These are phyloP conservation scores for Candida taoyuanica DNA, from an alignment of 805 yeast genomes.

Conservation along the genomic window DNA sequence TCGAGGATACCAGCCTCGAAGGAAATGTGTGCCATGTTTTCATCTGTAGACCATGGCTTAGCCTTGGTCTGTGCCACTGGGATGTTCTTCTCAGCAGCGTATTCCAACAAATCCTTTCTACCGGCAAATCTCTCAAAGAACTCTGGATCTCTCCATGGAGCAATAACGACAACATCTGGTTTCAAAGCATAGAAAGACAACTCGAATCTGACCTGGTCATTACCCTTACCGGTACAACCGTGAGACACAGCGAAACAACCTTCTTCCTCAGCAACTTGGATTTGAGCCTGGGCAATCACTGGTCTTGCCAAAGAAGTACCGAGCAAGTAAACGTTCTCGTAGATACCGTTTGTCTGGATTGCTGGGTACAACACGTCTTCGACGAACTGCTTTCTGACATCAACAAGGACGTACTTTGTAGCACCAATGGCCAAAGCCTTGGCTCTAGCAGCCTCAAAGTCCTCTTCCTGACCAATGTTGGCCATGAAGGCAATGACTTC, in stretches of 20 bases:
- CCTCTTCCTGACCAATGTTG: conserved; percentile 99
- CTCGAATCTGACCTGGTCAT: conserved; percentile 98
- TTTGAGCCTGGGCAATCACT: conserved; percentile 97
- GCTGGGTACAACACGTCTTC: conserved; percentile 92
- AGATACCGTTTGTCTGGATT: conserved; percentile 94
- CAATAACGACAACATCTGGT: conserved; percentile 94
- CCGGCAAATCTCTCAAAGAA: conserved; percentile 97
- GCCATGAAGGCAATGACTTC: conserved; percentile 99
- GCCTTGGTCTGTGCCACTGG: conserved; percentile 97
- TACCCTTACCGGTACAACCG: conserved; percentile 99
- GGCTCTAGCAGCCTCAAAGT: conserved; percentile 93
- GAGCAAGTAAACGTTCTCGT: conserved; percentile 92
- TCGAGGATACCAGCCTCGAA: conserved; percentile 99
- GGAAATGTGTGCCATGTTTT: conserved; percentile 97
- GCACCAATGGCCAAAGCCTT: conserved; percentile 98
- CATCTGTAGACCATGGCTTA: conserved; percentile 99
- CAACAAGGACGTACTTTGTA: conserved; percentile 88
- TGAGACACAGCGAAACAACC: conserved; percentile 98
- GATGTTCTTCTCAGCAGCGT: conserved; percentile 87
- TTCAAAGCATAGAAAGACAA: conserved; percentile 94
- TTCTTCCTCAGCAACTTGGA: conserved; percentile 91
- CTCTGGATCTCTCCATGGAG: conserved; percentile 98
- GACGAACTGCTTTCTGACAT: conserved; percentile 92
- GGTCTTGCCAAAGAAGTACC: conserved; percentile 99
- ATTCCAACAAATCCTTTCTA: conserved; percentile 91